Evolutionary conservation across 768 basidiomycete species (phyloP), one percentile per base, ranked within the genome.

Genomic region (Rhizopogon sp.): DNA sequence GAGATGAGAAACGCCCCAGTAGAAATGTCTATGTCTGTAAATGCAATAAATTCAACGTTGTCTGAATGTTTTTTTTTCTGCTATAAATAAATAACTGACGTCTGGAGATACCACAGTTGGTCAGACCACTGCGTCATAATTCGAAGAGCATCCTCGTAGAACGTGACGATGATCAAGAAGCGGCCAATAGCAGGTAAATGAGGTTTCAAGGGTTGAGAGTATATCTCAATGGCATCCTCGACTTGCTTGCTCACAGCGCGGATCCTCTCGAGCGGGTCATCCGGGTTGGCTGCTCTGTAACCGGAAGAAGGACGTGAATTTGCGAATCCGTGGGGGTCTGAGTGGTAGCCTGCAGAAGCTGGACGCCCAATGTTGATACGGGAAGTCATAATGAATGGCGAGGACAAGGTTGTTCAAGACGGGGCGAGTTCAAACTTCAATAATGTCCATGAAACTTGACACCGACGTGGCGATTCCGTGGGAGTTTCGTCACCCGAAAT

Each of bases 51-150:
- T 43, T 62, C 35, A 65, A 56, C 44, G 35, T 37, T 37, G 5
- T 9, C 35, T 37, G 31, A 54, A 29, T 9, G 44, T 29, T 46
- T 54, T 29, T 46, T 54, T 37, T 43, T 16, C 6, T 28, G n/a
- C 7, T 40, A 25, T 33, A 31, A 33, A 33, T 39, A 43, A 11
- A 53, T 43, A 29, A 76, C 92, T 65, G 59, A 97, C 96, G 85
- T 87, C 71, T 98, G 92, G 64, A 99, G 78, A 72, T 98, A 99
- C 93, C 96, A 99, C 53, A 97, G 82, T 73, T 99, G 97, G 76
- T 99, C 97, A 46, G 83, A 70, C 93, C 94, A 98, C 70, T 98
- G 96, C 3, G 93, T 91, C 56, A 91, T 52, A 66, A 98, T 98
- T 60, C 97, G 78, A 65, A 96, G 72, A 8, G 97, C 92, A 68